Evolutionary conservation across 1,284 basidiomycete genomes (phyloP), one percentile per base, ranked within the genome.

Genomic region (Rhodotorula sp.): DNA sequence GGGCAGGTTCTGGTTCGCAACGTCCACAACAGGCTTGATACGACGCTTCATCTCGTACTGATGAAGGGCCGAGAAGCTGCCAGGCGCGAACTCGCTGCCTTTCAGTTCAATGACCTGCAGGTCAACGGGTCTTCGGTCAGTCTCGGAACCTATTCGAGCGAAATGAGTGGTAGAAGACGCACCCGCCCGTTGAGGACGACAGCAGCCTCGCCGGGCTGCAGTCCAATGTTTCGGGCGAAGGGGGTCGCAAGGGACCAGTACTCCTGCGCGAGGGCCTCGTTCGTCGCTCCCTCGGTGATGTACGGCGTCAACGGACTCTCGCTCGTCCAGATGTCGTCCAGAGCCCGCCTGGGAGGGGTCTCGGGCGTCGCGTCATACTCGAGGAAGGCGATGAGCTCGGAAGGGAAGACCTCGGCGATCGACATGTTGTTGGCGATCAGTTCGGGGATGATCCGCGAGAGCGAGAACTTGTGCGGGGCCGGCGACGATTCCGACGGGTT

Each of bases 121-220:
- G 19, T 4, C 12, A 18, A 5, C 21, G 1, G 43, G 50, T 1
- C 6, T 52, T 5, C 21, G 18, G 50, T 52, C 50, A 38, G 38
- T 4, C 19, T 34, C 34, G 34, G 47, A 34, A 48, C 26, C 2
- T 0, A 45, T 5, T 5, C 52, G 47, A 12, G 28, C 67, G 50
- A 45, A 38, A 52, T 26, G 10, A 45, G 15, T n/a, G 10, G 6
- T 26, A 10, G 67, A 21, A 45, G 48, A 68, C 82, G 79, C 78
- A 94, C 92, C 47, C 93, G 84, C 50, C 93, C 93, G 76, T 95
- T 95, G 62, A 91, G 83, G 52, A 94, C 76, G n/a, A 97, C 70
- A 2, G 85, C 89, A 19, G 84, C 83, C 66, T 87, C 81, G 0
- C 88, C 88, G 1, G 85, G 84, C 19, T 80, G 76, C 48, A 94